A percentile compares a stretch with the other conserved stretches of the same genome.
These are phyloP conservation scores for Ascoidea asiatica DNA, from an alignment of 805 yeast genomes.

Conservation along the genomic window DNA sequence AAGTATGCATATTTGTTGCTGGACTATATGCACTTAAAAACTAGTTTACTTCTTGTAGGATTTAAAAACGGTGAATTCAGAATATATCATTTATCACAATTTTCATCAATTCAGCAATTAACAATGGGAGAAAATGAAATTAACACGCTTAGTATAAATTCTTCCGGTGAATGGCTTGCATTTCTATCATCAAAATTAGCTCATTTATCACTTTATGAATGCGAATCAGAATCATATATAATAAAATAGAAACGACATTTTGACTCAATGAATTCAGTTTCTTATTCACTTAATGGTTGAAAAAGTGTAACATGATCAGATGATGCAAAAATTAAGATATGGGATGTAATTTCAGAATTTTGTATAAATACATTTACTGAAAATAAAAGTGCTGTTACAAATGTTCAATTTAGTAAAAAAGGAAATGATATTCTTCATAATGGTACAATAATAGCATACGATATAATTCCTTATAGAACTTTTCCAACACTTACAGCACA, in stretches of 20 bases:
- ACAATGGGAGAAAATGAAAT: slow-evolving; percentile 88
- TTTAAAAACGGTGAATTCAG: slow-evolving; percentile 85
- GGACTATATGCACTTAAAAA: slow-evolving; percentile 57
- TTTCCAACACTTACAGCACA: slow-evolving; percentile 92
- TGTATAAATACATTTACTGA: slow-evolving; percentile 86
- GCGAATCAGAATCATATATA: slow-evolving; percentile 96
- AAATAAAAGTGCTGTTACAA: slow-evolving; percentile 75
- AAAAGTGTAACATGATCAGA: slow-evolving; percentile 87
- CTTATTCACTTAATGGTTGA: slow-evolving; percentile 92
- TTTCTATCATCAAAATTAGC: slow-evolving; percentile 86
- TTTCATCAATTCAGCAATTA: slow-evolving; percentile 69
- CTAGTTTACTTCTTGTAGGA: slow-evolving; percentile 71
- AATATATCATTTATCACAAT: slow-evolving; percentile 74
- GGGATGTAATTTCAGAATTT: slow-evolving; percentile 92
- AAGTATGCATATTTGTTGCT: too few species aligned
- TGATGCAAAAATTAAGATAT: slow-evolving; percentile 91
- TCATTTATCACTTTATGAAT: slow-evolving; percentile 92
- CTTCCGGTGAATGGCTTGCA: slow-evolving; percentile 92
- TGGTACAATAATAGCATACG: slow-evolving; percentile 98
- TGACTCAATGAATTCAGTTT: slow-evolving; percentile 72
- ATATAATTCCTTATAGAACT: slow-evolving; percentile 80
- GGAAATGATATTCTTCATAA: slow-evolving; percentile 92
- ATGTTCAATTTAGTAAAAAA: slow-evolving; percentile 71
- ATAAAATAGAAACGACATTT: slow-evolving; percentile 96
- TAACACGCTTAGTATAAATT: slow-evolving; percentile 67